Percentiles rank a stretch among this genome's conserved stretches.
Conservation (phyloP, 805 yeast species). For the Hyphopichia homilentoma region DNA sequence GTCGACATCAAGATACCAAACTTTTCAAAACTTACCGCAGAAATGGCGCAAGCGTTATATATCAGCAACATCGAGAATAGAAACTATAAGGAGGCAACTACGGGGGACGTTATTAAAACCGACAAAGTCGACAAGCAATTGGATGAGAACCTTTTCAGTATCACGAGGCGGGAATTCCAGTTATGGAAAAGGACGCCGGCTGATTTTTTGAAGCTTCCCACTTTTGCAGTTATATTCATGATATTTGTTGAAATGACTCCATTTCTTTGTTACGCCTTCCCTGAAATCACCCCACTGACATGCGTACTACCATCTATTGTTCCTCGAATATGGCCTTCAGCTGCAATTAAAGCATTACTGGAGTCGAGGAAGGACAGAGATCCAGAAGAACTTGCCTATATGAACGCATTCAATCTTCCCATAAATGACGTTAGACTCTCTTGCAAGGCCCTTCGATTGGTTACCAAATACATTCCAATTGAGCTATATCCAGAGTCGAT, state of each 20-base stretch:
- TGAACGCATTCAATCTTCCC: conserved; percentile 48
- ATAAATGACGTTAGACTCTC: conserved; percentile 32
- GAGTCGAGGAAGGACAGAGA: conserved; percentile 8
- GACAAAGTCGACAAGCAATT: conserved; percentile 6
- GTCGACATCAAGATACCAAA: conserved; percentile 25
- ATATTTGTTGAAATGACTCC: conserved; percentile 56
- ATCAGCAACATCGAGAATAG: conserved; percentile 34
- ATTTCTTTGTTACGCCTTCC: conserved; percentile 47
- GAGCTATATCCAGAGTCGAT: conserved; percentile 33
- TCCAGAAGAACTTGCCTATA: conserved; percentile 24
- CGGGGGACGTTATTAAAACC: conserved; percentile 16
- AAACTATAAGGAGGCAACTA: conserved; percentile 13
- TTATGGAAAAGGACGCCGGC: conserved; percentile 45
- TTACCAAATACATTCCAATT: conserved; percentile 37
- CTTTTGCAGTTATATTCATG: conserved; percentile 44
- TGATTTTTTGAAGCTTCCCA: conserved; percentile 52
- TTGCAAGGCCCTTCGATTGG: conserved; percentile 33
- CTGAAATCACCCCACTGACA: conserved; percentile 56
- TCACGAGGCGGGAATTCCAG: conserved; percentile 51
- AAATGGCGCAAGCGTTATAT: conserved; percentile 33
- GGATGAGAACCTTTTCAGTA: conserved; percentile 22
- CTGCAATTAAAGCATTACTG: conserved; percentile 10
- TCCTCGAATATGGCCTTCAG: conserved; percentile 30
- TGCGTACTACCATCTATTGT: conserved; percentile 49
- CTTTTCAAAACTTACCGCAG: conserved; percentile 31